phyloP scores from a whole-genome alignment of 2,329 filamentous ascomycete species.

The Pseudocercospora cruenta region DNA sequence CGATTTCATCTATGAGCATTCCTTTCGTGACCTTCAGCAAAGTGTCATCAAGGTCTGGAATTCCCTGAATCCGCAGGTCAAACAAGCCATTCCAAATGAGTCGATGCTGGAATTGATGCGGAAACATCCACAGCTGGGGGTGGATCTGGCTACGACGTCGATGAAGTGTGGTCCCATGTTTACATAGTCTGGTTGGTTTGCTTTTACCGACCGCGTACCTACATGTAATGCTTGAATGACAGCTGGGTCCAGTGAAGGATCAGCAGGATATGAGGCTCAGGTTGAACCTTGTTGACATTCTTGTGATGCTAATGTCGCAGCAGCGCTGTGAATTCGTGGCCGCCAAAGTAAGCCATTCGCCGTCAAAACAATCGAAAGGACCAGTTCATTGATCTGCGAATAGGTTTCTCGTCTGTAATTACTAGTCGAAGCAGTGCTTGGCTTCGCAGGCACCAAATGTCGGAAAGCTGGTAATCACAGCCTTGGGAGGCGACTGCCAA shows the following conservation, averaged over 20 bases:
- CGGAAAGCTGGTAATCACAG: too few relatives aligned
- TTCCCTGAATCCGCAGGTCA: not conserved
- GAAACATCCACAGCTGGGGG: not conserved
- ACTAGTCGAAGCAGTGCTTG: too few relatives aligned
- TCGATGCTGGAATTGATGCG: not conserved
- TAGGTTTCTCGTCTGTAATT: too few relatives aligned
- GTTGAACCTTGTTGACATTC: not conserved
- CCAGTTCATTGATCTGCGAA: too few relatives aligned
- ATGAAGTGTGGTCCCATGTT: not conserved
- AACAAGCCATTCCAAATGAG: not conserved
- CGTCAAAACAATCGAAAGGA: too few relatives aligned
- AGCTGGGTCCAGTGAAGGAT: not conserved
- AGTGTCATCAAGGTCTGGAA: not conserved
- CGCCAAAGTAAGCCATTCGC: not conserved
- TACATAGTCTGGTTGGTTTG: not conserved
- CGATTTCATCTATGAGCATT: not conserved
- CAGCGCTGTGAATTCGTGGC: not conserved
- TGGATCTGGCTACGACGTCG: not conserved
- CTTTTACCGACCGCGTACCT: not conserved
- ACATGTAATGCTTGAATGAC: not conserved
- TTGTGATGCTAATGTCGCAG: not conserved
- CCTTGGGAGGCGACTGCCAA: too few relatives aligned
- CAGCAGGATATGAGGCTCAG: not conserved
- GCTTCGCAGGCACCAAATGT: too few relatives aligned
- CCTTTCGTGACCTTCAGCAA: not conserved